Conservation (phyloP, 768 basidiomycete species). For the Xerocomellus amylosporus region DNA sequence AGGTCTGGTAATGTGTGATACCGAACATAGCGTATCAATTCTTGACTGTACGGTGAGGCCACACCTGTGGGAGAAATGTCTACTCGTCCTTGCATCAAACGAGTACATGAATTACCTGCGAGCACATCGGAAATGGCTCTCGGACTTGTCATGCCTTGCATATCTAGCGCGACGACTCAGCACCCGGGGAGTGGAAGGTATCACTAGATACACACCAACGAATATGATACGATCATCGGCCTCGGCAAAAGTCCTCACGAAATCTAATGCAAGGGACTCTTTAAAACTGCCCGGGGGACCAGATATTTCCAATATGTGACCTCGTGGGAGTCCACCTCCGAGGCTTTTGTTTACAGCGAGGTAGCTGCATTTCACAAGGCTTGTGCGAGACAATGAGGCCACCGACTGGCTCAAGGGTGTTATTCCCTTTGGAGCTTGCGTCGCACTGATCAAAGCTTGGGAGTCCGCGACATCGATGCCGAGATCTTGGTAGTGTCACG, state of each 20-base stretch:
- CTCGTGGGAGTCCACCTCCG: conserved; percentile 58
- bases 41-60: conserved; percentile 33
- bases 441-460: conserved; percentile 44
- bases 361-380: conserved; percentile 32
- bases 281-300: conserved; percentile 75
- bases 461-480: conserved; percentile 45
- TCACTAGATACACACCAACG: conserved; percentile 45
- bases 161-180: conserved; percentile 35
- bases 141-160: conserved; percentile 48
- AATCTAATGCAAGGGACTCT: conserved; percentile 49
- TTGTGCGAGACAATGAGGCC: conserved; percentile 37
- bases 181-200: background rate
- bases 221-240: conserved; percentile 55
- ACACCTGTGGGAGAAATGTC: conserved; percentile 37
- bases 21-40: conserved; percentile 25
- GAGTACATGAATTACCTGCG: conserved; percentile 20
- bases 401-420: conserved; percentile 57
- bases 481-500: conserved; percentile 42
- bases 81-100: conserved; percentile 6
- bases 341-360: conserved; percentile 56
- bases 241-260: conserved; percentile 48
- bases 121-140: conserved; percentile 33
- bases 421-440: conserved; percentile 33
- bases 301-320: conserved; percentile 68
- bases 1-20: conserved; percentile 52